phyloP scores from a whole-genome alignment of 495 filamentous ascomycete species.

The Annulohypoxylon nitens region DNA sequence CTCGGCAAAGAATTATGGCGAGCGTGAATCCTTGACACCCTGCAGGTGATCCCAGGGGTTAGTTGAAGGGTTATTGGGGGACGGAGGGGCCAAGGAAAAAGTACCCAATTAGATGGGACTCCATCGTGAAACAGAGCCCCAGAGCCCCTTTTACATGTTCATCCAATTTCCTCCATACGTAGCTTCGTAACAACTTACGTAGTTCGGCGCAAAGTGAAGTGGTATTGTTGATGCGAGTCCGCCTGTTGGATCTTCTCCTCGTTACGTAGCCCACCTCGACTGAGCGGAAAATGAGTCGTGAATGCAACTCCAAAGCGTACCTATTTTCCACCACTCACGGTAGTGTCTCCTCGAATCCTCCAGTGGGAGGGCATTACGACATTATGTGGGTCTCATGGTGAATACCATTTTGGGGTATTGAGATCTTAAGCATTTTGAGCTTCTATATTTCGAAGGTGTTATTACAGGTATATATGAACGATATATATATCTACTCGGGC shows the following conservation, averaged over 20 bases:
- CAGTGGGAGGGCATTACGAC: background rate
- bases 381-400: background rate
- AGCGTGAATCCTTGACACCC: constrained; percentile 11
- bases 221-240: constrained; percentile 14
- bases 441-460: constrained; percentile 4
- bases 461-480: background rate
- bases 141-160: constrained; percentile 2
- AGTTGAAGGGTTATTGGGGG: background rate
- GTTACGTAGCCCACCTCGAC: constrained; percentile 20
- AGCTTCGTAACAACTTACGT: constrained; percentile 31
- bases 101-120: constrained; percentile 22
- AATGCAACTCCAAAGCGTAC: background rate
- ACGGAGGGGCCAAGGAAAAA: background rate
- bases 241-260: background rate
- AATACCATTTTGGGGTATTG: constrained; percentile 10
- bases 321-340: constrained; percentile 17
- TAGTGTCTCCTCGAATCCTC: background rate
- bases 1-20: constrained; percentile 19
- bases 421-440: background rate
- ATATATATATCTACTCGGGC: background rate
- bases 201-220: constrained; percentile 1
- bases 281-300: constrained; percentile 20
- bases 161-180: constrained; percentile 23
- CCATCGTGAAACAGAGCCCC: constrained; percentile 14
- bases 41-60: constrained; percentile 2